These are phyloP conservation scores for Eucalyptus sp. DNA, from an alignment of 345 rosid species.

Conservation along the genomic window DNA sequence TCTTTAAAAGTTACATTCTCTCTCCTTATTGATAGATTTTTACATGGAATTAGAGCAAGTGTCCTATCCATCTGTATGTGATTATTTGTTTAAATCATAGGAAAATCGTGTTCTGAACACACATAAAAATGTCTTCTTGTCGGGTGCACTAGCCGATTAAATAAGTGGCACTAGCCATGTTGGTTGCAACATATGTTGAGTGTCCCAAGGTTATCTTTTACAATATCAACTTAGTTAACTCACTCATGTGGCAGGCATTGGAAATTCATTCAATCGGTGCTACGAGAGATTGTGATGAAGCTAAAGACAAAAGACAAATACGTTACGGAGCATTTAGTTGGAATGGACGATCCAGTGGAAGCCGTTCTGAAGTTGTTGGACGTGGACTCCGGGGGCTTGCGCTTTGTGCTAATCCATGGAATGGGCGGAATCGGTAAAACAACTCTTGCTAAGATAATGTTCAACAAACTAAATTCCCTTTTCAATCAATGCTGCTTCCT, in stretches of 20 bases:
- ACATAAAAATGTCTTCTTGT: background rate
- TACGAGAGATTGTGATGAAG: background rate
- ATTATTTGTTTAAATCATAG: background rate
- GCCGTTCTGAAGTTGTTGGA: background rate
- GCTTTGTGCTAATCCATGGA: background rate
- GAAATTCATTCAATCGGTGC: background rate
- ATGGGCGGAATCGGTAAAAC: background rate
- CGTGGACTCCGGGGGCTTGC: fast-evolving
- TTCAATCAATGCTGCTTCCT: background rate
- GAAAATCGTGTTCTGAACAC: no score
- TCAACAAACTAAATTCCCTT: background rate
- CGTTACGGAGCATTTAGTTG: no score
- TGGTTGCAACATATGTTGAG: background rate
- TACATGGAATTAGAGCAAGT: no score
- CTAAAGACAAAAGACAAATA: background rate
- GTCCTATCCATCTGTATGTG: no score
- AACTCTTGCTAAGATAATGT: background rate
- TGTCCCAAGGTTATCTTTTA: background rate
- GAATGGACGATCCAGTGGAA: background rate
- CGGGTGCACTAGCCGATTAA: no score
- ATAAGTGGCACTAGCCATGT: background rate
- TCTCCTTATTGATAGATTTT: no score
- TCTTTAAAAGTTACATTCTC: no score
- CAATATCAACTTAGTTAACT: background rate
- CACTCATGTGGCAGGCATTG: background rate